Conservation (phyloP, 371 early-diverging fungal species). For the Rhizopus sp. region DNA sequence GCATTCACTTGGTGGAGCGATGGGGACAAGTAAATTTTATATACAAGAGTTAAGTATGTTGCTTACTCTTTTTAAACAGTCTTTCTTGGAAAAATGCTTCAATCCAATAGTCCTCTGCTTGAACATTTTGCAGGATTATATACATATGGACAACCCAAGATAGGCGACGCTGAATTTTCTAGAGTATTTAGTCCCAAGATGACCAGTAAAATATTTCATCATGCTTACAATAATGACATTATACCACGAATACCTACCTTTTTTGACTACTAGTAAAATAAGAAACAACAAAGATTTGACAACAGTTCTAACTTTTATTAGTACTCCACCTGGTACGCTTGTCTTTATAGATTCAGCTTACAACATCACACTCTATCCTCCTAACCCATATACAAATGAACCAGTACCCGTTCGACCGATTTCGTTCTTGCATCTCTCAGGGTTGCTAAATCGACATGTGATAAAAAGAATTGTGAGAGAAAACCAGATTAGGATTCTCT, state of each 20-base stretch:
- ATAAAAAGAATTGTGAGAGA: conserved; percentile 52
- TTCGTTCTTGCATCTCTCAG: conserved; percentile 62
- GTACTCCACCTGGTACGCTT: conserved; percentile 60
- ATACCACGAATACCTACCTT: conserved; percentile 19
- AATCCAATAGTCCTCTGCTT: conserved; percentile 54
- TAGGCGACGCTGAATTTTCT: conserved; percentile 58
- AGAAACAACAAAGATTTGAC: not conserved
- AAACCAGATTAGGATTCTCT: conserved; percentile 52
- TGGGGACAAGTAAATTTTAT: conserved; percentile 39
- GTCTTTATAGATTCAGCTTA: conserved; percentile 61
- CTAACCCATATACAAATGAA: conserved; percentile 55
- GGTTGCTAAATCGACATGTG: conserved; percentile 53
- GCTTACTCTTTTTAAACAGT: conserved; percentile 22
- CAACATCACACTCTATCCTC: conserved; percentile 59
- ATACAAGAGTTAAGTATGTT: not conserved
- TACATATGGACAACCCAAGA: conserved; percentile 61
- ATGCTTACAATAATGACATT: conserved; percentile 59
- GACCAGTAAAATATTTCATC: conserved; percentile 59
- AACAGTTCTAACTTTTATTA: conserved; percentile 17
- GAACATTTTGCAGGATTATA: conserved; percentile 59
- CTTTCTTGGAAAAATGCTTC: conserved; percentile 63
- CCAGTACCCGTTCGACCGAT: conserved; percentile 60
- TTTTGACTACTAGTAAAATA: conserved; percentile 21
- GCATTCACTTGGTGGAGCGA: conserved; percentile 48
- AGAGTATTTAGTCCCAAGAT: conserved; percentile 49